phyloP scores from a whole-genome alignment of 257 asterid species.

The Jaltomata sinuosa region DNA sequence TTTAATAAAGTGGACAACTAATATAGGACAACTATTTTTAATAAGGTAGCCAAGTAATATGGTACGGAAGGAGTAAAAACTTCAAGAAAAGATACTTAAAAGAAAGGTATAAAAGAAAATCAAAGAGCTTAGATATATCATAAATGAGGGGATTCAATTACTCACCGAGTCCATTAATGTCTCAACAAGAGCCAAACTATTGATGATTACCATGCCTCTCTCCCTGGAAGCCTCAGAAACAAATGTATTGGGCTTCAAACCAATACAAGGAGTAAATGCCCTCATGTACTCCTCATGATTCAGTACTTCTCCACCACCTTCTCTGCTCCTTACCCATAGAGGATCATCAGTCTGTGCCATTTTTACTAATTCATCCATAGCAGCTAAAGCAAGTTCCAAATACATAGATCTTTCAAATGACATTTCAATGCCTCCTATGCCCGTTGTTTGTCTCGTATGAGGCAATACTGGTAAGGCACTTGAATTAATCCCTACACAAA shows the following conservation, averaged over 20 bases:
- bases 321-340: constrained; percentile 56
- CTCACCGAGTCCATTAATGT: constrained; percentile 51
- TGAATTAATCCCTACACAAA: constrained; percentile 29
- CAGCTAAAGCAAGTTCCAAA: constrained; percentile 73
- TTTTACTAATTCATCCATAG: constrained; percentile 80
- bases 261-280: constrained; percentile 27
- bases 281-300: constrained; percentile 37
- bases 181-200: constrained; percentile 50
- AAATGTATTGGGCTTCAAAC: constrained; percentile 32
- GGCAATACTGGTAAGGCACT: constrained; percentile 16
- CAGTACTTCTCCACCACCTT: constrained; percentile 38
- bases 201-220: constrained; percentile 35
- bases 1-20: too few relatives aligned
- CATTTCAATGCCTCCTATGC: constrained; percentile 33
- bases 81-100: not conserved
- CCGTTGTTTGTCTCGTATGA: constrained; percentile 9
- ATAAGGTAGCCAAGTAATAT: too few relatives aligned
- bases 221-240: constrained; percentile 44
- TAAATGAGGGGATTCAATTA: not conserved
- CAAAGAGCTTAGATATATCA: too few relatives aligned
- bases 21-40: too few relatives aligned
- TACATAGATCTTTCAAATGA: constrained; percentile 69
- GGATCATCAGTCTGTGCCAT: constrained; percentile 63
- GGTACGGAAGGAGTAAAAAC: too few relatives aligned
- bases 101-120: not conserved